phyloP scores from a whole-genome alignment of 768 basidiomycete species.

The Collybiopsis confluens region DNA sequence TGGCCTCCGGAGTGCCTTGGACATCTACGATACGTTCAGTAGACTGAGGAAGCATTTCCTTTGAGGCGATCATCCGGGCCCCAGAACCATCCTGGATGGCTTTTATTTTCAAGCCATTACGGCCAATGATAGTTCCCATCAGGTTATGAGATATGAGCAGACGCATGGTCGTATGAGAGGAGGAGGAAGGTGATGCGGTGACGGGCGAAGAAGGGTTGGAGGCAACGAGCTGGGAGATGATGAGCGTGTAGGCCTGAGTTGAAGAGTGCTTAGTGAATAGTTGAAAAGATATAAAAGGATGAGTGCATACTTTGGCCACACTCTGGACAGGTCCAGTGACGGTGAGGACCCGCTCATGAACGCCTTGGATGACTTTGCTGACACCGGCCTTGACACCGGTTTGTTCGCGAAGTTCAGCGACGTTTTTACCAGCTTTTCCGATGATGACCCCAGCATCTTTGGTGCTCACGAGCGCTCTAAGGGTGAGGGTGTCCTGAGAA shows the following conservation, averaged over 20 bases:
- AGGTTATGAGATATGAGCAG: constrained; percentile 98
- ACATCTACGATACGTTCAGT: constrained; percentile 99
- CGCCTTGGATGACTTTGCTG: constrained; percentile 96
- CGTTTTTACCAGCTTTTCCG: constrained; percentile 95
- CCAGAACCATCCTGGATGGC: constrained; percentile 96
- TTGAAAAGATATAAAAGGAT: constrained; percentile 9
- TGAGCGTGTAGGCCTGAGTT: constrained; percentile 86
- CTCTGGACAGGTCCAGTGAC: constrained; percentile 90
- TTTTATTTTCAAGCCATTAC: constrained; percentile 96
- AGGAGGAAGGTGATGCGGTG: constrained; percentile 66
- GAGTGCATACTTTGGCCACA: constrained; percentile 78
- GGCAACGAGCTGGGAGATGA: constrained; percentile 85
- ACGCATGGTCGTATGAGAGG: constrained; percentile 85
- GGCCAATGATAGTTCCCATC: constrained; percentile 98
- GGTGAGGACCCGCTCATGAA: constrained; percentile 96
- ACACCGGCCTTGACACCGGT: constrained; percentile 98
- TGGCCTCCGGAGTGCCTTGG: constrained; percentile 88
- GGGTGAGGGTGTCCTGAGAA: constrained; percentile 73
- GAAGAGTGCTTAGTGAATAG: constrained; percentile 13
- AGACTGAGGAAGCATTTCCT: constrained; percentile 98
- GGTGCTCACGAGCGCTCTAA: constrained; percentile 92
- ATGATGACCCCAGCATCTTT: constrained; percentile 98
- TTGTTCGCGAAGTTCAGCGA: constrained; percentile 92
- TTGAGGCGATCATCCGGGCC: constrained; percentile 97
- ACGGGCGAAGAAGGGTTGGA: constrained; percentile 72